Base-by-base conservation (phyloP, 805 yeast species). In the Danielia oregonensis region DNA sequence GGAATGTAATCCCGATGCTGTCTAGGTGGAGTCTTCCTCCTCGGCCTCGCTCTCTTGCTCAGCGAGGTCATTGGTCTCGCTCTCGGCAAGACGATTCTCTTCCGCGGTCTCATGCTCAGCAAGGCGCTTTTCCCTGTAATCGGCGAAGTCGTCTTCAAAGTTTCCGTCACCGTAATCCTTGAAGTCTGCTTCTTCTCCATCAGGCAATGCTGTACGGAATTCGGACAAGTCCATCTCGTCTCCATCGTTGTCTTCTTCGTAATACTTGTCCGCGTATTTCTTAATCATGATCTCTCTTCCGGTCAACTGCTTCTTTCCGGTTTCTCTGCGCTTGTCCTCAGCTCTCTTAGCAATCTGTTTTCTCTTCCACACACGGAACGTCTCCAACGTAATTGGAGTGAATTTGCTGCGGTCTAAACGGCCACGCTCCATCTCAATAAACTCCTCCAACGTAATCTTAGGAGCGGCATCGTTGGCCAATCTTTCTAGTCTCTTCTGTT, bases 371-470 rank as follows among this genome's bases (percentile, higher is more conserved):
- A 74, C 74, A 21, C 72, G 72, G 59, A 93, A 93, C 11, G 89
- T 59, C 39, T 82, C 88, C 17, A 78, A 65, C 1, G 94, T 89
- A 43, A 94, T 87, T 21, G 97, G 97, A 1, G 97, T 91, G 54
- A 84, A 70, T 30, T 74, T 74, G 10, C 71, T 72, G 58, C 70
- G 73, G 51, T 94, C 95, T 55, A 93, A 69, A 57, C 79, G 80
- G 43, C 78, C 82, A 65, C 97, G 82, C 64, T 89, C 98, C 38
- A 91, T 79, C 58, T 94, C 98, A 46, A 93, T 76, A 58, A 93
- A 93, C 43, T 94, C 98, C 63, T 93, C 99, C 52, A 93, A 70
- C 1, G 97, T 86, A 52, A 94, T 85, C 70, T 83, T 82, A 35
- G 95, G 96, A 52, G 85, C 86, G 36, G 76, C 70, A 35, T 86